Base-by-base conservation (phyloP, 768 basidiomycete species). In the Chalciporus pseudorubinellus region DNA sequence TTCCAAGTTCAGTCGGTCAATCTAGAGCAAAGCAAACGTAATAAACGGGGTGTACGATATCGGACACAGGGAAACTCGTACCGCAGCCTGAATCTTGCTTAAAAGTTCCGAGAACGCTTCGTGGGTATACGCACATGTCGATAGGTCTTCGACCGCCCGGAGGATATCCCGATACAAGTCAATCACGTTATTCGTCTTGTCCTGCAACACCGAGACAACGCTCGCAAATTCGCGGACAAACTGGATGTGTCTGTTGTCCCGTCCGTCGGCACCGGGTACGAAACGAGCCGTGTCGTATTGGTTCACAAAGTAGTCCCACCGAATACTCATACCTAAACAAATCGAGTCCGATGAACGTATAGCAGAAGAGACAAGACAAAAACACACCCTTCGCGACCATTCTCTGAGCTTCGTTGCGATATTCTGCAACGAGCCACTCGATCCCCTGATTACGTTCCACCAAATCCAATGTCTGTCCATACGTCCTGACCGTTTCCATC, bases 401-500 rank as follows among this genome's bases (percentile, higher is more conserved):
- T 65, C 90, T 77, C 72, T 98, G 95, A 1, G 87, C 85, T 58
- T 95, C 91, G 63, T 92, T 92, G 57, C 94, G 80, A 65, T 94
- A 94, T 71, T 95, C 93, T 16, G 95, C 95, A 3, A 98, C 87
- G 36, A 99, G 77, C 80, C 92, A 92, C 67, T 93, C 91, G 59
- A 98, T 94, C 3, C 86, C 92, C 69, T 87, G 87, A 67, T 98
- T 92, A 39, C 78, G 79, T 66, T 97, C 89, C 60, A 98, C 87
- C 60, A 98, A 72, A 66, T 93, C 92, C 66, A 97, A 72, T 1
- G 92, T 97, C 74, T 99, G 97, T 18, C 89, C 89, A 70, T 99
- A 98, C 24, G 93, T 98, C 67, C 95, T 77, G n/a, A 98, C 93
- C 0, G 94, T 95, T 76, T 99, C 97, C 95, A 98, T 98, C 69